These are phyloP conservation scores for Chamaecyparis obtusa DNA, from an alignment of 75 land plant species.

Conservation along the genomic window DNA sequence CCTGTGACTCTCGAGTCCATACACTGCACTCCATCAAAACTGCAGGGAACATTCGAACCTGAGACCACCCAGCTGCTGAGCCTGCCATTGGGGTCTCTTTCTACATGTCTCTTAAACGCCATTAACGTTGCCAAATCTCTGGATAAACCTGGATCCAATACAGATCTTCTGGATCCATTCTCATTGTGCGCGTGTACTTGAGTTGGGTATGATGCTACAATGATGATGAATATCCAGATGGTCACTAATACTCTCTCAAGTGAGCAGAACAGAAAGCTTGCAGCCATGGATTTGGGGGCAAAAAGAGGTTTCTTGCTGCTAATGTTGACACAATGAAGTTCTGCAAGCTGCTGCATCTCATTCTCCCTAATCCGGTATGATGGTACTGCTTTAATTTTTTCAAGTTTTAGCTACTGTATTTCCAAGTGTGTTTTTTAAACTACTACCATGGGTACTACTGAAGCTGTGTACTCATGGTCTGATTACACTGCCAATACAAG, in stretches of 20 bases:
- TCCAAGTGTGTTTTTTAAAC: background rate
- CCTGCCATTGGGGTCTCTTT: constrained; percentile 7
- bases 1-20: background rate
- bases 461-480: background rate
- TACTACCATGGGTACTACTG: background rate
- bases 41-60: background rate
- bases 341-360: background rate
- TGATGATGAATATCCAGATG: background rate
- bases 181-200: background rate
- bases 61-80: background rate
- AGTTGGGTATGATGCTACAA: background rate
- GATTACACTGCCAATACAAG: background rate
- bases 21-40: constrained; percentile 3
- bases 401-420: background rate
- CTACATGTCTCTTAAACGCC: constrained; percentile 1
- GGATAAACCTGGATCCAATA: background rate
- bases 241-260: background rate
- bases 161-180: constrained; percentile 5
- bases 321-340: background rate
- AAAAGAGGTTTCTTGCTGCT: background rate
- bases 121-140: background rate
- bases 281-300: background rate
- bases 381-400: background rate
- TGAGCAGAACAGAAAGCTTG: background rate
- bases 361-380: background rate